Conservation (phyloP, 306 rosid genomes). For the Gillenia trifoliata region DNA sequence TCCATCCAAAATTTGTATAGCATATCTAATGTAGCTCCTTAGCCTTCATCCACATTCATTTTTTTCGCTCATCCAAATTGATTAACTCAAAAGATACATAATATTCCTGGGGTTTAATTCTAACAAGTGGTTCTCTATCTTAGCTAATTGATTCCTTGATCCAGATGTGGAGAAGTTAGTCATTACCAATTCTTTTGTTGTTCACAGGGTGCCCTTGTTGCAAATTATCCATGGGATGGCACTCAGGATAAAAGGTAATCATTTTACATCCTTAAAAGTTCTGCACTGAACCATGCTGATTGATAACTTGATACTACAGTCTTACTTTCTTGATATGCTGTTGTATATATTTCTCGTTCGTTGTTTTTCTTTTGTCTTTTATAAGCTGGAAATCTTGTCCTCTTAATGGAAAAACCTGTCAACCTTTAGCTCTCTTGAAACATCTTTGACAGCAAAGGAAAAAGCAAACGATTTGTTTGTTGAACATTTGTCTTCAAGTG, state of each 20-base stretch:
- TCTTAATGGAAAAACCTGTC: background rate
- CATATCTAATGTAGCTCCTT: conserved; percentile 4
- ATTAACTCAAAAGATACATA: conserved; percentile 2
- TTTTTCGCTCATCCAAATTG: conserved; percentile 14
- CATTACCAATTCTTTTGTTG: conserved; percentile 11
- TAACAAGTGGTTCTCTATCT: background rate
- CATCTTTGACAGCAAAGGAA: background rate
- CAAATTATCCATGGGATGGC: conserved; percentile 99
- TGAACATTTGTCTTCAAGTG: background rate
- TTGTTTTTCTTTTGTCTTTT: background rate
- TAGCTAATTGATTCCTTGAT: conserved; percentile 6
- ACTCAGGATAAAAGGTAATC: conserved; percentile 65
- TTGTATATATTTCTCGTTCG: conserved; percentile 3
- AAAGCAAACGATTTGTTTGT: background rate
- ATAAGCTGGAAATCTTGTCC: background rate
- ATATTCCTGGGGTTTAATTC: conserved; percentile 6
- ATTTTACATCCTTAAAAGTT: background rate
- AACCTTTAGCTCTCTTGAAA: background rate
- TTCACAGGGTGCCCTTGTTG: conserved; percentile 90
- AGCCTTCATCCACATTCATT: conserved; percentile 1
- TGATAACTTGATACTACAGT: background rate
- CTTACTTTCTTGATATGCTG: background rate
- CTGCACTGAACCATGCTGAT: background rate
- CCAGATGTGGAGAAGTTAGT: conserved; percentile 8
- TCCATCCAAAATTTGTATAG: background rate